Base-by-base conservation (phyloP, 176 grass and related monocot genomes). In the Musa troglodytarum region DNA sequence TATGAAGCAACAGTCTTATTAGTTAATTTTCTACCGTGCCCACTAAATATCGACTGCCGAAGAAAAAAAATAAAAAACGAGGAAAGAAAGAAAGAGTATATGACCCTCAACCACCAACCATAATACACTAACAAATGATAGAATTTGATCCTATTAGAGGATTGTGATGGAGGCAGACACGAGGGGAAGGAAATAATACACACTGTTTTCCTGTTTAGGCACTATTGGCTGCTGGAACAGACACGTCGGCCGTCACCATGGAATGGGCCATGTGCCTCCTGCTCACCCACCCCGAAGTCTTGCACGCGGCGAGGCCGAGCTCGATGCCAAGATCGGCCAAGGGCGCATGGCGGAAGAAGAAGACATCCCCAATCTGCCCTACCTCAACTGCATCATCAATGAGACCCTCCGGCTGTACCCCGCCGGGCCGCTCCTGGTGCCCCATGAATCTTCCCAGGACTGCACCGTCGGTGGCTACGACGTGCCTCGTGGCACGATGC, bases 261-360 rank as follows among this genome's bases (percentile, higher is more conserved):
- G 88, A 96, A 54, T 96, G 92, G 88, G 81, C 86, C 9, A 87
- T 96, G 86, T 68, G 82, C 5, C 86, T 96, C 0, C 50, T 96
- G 3, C 74, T 96, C 29, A 92, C 85, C 56, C 84, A 96, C 34
- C 89, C 89, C 2, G 28, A 81, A 15, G n/a, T 16, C 8, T 80
- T 96, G 12, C 71, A 26, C 3, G 86, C 79, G 55, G 92, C 87
- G 0, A 80, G 68, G 80, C 74, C 0, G 92, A 96, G 63, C 83
- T 96, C 4, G 86, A 92, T 52, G 65, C 24, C 0, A 28, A 20
- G 3, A 55, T 92, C 0, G 84, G 89, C 3, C 74, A 1, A 28
- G 82, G 72, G 9, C 86, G 86, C 7, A 65, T 89, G 68, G 16
- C 89, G 11, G 1, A 55, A 1, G 74, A 83, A 2, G 83, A 77